phyloP scores from a whole-genome alignment of 192 early-diverging fungal species.

The Dissophora ornata region DNA sequence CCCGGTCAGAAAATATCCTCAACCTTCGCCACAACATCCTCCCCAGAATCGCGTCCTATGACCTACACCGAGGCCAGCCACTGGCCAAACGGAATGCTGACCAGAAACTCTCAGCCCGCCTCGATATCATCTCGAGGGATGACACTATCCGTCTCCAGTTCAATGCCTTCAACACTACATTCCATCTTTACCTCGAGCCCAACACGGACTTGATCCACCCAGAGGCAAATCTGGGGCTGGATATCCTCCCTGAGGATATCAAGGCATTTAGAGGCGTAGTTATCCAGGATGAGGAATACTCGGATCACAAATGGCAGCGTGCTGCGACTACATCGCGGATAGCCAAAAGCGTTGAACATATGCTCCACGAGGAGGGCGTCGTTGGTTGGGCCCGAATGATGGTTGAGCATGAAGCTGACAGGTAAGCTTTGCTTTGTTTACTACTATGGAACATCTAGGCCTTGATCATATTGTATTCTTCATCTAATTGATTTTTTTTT shows the following conservation, averaged over 20 bases:
- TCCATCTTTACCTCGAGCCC: slow-evolving; percentile 72
- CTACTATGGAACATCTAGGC: neutral
- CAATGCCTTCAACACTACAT: slow-evolving; percentile 72
- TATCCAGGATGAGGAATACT: slow-evolving; percentile 36
- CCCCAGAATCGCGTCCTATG: slow-evolving; percentile 14
- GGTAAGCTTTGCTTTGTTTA: neutral
- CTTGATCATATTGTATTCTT: too few relatives aligned
- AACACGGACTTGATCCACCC: slow-evolving; percentile 79
- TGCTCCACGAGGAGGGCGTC: slow-evolving; percentile 58
- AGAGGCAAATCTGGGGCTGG: slow-evolving; percentile 60
- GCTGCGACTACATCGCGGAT: slow-evolving; percentile 36
- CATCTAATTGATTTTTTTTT: too few relatives aligned
- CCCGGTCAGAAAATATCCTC: slow-evolving; percentile 34
- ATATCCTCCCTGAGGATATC: slow-evolving; percentile 56
- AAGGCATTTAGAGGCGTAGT: slow-evolving; percentile 73
- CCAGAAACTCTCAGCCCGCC: neutral
- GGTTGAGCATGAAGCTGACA: slow-evolving; percentile 38
- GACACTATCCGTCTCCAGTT: slow-evolving; percentile 70
- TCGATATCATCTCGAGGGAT: slow-evolving; percentile 40
- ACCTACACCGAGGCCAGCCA: slow-evolving; percentile 2
- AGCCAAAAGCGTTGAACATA: slow-evolving; percentile 36
- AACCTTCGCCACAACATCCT: slow-evolving; percentile 37
- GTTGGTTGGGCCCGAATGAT: slow-evolving; percentile 67
- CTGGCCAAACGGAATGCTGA: slow-evolving; percentile 20
- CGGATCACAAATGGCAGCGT: slow-evolving; percentile 40